A percentile compares a stretch with the other conserved stretches of the same genome.
phyloP scores from a whole-genome alignment of 73 alveolate genomes.

The Paramecium sonneborni region DNA sequence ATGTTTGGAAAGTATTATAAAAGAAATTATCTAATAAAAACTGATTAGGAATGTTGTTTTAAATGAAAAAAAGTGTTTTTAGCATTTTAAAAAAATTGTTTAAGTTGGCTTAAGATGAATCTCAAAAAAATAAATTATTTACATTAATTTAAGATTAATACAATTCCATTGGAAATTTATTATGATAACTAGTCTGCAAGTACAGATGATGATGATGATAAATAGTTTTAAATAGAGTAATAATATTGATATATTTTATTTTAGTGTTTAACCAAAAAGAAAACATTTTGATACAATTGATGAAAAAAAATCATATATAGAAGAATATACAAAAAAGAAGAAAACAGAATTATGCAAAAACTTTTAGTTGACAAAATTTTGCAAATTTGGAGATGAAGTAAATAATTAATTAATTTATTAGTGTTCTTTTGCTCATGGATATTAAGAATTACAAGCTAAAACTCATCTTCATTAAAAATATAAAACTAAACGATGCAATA shows the following conservation, averaged over 20 bases:
- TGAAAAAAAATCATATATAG: conserved; percentile 51
- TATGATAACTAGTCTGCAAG: background rate
- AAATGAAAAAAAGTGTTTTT: too few species aligned
- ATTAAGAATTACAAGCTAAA: conserved; percentile 77
- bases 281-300: conserved; percentile 42
- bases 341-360: conserved; percentile 80
- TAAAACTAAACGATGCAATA: conserved; percentile 92
- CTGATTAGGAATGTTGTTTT: too few species aligned
- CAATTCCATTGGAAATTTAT: background rate
- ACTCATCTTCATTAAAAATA: conserved; percentile 84
- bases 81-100: background rate
- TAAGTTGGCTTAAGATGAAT: background rate
- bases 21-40: too few species aligned
- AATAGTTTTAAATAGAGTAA: background rate
- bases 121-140: background rate
- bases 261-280: conserved; percentile 65
- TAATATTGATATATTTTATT: background rate
- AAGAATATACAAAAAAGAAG: conserved; percentile 75
- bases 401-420: background rate
- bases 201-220: background rate
- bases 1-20: too few species aligned
- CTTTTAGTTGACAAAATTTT: conserved; percentile 70
- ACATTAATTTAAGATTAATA: background rate
- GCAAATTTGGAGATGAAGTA: conserved; percentile 76
- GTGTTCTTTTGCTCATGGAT: conserved; percentile 94